A percentile compares a stretch with the other conserved stretches of the same genome.
These are phyloP conservation scores for Apiotrichum sp. DNA, from an alignment of 1,284 basidiomycete species.

Conservation along the genomic window DNA sequence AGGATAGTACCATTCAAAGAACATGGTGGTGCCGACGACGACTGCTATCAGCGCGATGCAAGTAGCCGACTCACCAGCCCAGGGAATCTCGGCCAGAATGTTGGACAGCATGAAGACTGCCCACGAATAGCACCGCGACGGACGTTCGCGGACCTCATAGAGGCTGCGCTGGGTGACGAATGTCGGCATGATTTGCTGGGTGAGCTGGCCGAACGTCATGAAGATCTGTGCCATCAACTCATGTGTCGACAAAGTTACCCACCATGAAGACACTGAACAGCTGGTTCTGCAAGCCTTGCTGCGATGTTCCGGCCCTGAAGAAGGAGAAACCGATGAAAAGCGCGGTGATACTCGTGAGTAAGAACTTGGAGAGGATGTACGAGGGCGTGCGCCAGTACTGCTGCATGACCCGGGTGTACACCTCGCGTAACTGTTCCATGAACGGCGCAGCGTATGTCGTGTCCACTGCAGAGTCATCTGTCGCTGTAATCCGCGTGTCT, in stretches of 20 bases:
- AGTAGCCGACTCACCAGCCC: slow-evolving; percentile 14
- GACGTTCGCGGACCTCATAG: slow-evolving; percentile 67
- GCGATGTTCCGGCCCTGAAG: slow-evolving; percentile 60
- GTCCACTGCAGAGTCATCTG: slow-evolving; percentile 21
- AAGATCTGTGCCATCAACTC: slow-evolving; percentile 30
- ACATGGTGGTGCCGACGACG: slow-evolving; percentile 49
- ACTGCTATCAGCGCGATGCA: slow-evolving; percentile 28
- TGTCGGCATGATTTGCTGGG: slow-evolving; percentile 48
- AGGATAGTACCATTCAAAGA: slow-evolving; percentile 50
- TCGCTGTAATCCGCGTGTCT: slow-evolving; percentile 24
- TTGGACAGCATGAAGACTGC: slow-evolving; percentile 54
- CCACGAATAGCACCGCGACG: slow-evolving; percentile 79
- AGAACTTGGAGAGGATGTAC: slow-evolving; percentile 70
- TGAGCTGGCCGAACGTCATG: slow-evolving; percentile 48
- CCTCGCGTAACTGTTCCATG: slow-evolving; percentile 52
- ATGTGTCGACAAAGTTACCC: no score
- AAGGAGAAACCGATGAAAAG: slow-evolving; percentile 54
- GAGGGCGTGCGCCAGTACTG: slow-evolving; percentile 61
- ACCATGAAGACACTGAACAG: slow-evolving; percentile 52
- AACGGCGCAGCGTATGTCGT: slow-evolving; percentile 51
- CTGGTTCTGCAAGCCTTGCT: slow-evolving; percentile 74
- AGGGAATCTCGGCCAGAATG: slow-evolving; percentile 46
- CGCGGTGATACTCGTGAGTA: slow-evolving; percentile 43
- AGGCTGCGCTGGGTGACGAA: slow-evolving; percentile 53
- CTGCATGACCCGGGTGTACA: slow-evolving; percentile 55